Base-by-base conservation (phyloP, 345 rosid genomes). In the Arabidopsis thaliana region DNA sequence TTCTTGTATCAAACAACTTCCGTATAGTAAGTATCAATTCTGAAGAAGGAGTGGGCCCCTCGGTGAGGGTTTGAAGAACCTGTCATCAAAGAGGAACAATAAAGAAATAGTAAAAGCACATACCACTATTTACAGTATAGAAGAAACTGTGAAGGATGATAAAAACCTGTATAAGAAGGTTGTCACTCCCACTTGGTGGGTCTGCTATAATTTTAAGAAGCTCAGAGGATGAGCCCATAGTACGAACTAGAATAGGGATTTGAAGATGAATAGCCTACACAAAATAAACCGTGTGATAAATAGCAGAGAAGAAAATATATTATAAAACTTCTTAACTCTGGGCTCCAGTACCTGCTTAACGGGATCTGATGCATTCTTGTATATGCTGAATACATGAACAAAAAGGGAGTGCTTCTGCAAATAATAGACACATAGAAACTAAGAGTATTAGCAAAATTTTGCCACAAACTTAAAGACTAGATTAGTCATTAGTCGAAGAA, bases 401-500 rank as follows among this genome's bases (percentile, higher is more conserved):
- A 95, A 86, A 59, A 95, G 93, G 73, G 93, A 86, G 76, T 95
- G 99, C 70, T 89, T 95, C 99, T 95, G 99, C 48, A 79, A 68
- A 79, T 76, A 69, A 83, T 63, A 74, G n/a, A 76, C 30, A 53
- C 72, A 73, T 40, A 71, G 23, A 36, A 64, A 16, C 37, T 1
- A 12, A 14, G 37, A 2, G 1, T 8, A 63, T 76, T 69, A 76
- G 76, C 56, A 36, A 77, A 48, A 22, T 46, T 56, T 33, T 65
- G 58, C 69, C 52, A 41, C 76, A 34, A 12, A 51, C 8, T 58
- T 30, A 22, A 45, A 58, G 49, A 69, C 50, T 65, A 51, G 37
- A 66, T 45, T 46, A 50, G 46, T 65, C 72, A 78, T 25, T 30
- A 48, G 25, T 32, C 7, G 7, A 71, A 57, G 42, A 75, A 61